Base-by-base conservation (phyloP, 805 yeast species). In the Jamesozyma piceae region DNA sequence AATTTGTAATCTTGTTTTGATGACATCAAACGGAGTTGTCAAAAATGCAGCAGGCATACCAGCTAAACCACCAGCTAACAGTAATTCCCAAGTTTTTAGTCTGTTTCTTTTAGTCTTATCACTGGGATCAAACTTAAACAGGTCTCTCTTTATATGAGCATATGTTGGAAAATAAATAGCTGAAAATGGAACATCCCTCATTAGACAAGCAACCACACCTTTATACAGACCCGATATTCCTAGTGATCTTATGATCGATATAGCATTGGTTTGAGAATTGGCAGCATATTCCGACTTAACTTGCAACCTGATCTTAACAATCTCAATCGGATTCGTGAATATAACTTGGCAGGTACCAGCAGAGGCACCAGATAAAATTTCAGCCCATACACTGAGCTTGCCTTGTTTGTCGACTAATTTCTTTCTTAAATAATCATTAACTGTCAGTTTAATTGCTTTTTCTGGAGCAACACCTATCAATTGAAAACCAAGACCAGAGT, bases 301-400 rank as follows among this genome's bases (percentile, higher is more conserved):
- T 68, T 90, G 98, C 49, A 90, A 72, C 62, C 97, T 75, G 57
- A 90, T 90, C 65, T 90, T 90, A 41, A 92, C 95, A 58, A 90
- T 88, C 66, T 90, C 98, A 50, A 90, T 71, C 5, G 98, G 98
- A 62, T 90, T 90, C 27, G 97, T 90, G 71, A 92, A 88, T 14
- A 90, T 72, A 36, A 92, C 97, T 66, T 90, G 98, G 66, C 96
- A 88, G 0, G 84, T 92, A 62, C 98, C 98, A 11, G 98, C 98
- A 36, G 82, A 70, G 41, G 92, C 87, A 63, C 98, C 98, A 6
- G 97, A 90, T 3, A 77, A 43, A 37, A 90, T 70, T 65, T 90
- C 97, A 72, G 82, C 74, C 24, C 66, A 60, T 50, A 74, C 50
- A 2, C 76, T 67, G 27, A 69, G 60, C 42, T 78, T 80, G 13